Base-by-base conservation (phyloP, 2,329 filamentous ascomycete species). In the Calonectria multiphialidica region DNA sequence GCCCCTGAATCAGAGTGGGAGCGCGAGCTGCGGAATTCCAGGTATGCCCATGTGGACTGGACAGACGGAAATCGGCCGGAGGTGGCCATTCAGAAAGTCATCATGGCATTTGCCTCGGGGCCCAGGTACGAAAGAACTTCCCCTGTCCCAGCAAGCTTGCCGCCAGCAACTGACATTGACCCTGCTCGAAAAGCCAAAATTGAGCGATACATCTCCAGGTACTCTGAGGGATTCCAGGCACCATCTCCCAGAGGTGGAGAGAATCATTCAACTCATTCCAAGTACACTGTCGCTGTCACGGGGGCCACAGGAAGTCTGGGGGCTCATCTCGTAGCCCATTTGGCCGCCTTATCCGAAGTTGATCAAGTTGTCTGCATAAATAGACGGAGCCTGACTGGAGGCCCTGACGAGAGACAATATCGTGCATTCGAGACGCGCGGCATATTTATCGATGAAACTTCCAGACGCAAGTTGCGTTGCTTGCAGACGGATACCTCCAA, bases 11-110 rank as follows among this genome's bases (percentile, higher is more conserved):
- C 61, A 4, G n/a, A 47, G 5, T 53, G 61, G n/a, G 42, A 72
- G n/a, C 25, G 30, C 2, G 44, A 33, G 1, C 8, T 72, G 3
- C 65, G 21, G 8, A 4, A 23, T 5, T 10, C 42, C 1, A 65
- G 70, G 0, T 72, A 25, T n/a, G 44, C 45, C 1, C 70, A 72
- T 16, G 70, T 72, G 8, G 70, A 72, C 25, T 72, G 70, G 70
- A 66, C 70, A 5, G 61, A 66, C 5, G 70, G 70, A 1, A 7
- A 61, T 5, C 35, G 69, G 6, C 66, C 66, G 1, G 70, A 72
- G n/a, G 66, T 62, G 8, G 10, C 16, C 1, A 30, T 66, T 10
- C 61, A 69, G 25, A 16, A 28, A 1, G 45, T 70, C 5, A 66
- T 72, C 1, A 47, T 72, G 2, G 70, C 70, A 6, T 18, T 72